Conservation (phyloP, 352 stramenopile species). For the Phytophthora lateralis region DNA sequence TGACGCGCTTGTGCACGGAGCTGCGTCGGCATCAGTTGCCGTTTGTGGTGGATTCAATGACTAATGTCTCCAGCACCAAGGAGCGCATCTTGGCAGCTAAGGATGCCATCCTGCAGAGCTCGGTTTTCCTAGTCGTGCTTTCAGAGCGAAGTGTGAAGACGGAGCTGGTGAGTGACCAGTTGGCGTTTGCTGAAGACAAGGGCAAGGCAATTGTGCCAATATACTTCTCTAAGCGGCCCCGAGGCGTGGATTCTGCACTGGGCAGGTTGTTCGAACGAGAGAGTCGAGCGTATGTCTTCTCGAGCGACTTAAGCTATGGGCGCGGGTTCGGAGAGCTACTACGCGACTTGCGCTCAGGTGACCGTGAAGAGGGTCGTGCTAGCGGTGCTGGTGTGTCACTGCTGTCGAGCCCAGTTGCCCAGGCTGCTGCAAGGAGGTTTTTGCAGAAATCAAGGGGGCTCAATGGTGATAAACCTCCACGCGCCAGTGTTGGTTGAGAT, state of each 20-base stretch:
- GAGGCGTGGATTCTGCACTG: slow-evolving; percentile 48
- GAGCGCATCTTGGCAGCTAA: slow-evolving; percentile 78
- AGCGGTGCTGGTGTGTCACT: slow-evolving; percentile 28
- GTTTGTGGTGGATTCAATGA: slow-evolving; percentile 70
- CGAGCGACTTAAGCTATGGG: slow-evolving; percentile 67
- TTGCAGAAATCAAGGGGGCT: slow-evolving; percentile 31
- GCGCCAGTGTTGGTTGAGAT: slow-evolving; percentile 36
- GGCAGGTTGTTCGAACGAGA: slow-evolving; percentile 43
- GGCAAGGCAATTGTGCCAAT: slow-evolving; percentile 78
- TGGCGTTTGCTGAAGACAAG: slow-evolving; percentile 86
- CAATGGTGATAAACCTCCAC: slow-evolving; percentile 19
- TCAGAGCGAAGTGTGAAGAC: slow-evolving; percentile 79
- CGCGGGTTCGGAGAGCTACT: slow-evolving; percentile 66
- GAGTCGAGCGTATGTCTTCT: slow-evolving; percentile 53
- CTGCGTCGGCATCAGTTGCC: slow-evolving; percentile 52
- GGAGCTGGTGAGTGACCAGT: slow-evolving; percentile 81
- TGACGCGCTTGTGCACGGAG: slow-evolving; percentile 57
- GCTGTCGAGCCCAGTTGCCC: slow-evolving; percentile 40
- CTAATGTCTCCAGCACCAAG: slow-evolving; percentile 76
- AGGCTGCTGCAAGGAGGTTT: slow-evolving; percentile 44
- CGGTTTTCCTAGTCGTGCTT: slow-evolving; percentile 74
- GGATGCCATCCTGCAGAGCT: slow-evolving; percentile 75
- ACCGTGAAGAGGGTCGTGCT: slow-evolving; percentile 19
- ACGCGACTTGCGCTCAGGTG: slow-evolving; percentile 39
- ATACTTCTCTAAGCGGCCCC: slow-evolving; percentile 62